Evolutionary conservation across 2,329 filamentous ascomycete genomes (phyloP).

Genomic region (Aspergillus proliferans): DNA sequence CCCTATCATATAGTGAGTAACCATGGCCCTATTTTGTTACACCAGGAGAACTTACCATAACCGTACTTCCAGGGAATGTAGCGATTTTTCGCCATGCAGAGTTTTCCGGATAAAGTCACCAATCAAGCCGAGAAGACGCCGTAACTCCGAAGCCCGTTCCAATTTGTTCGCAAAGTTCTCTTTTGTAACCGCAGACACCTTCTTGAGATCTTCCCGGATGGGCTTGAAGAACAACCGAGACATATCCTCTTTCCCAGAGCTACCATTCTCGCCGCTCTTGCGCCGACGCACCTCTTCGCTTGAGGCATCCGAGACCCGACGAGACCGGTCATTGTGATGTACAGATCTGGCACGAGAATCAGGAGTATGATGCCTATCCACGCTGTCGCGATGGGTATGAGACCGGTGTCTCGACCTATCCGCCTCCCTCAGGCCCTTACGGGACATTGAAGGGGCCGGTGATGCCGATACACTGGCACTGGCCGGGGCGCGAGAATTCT

Average conservation of each 20-base stretch:
- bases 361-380: slow-evolving; percentile 40
- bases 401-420: slow-evolving; percentile 38
- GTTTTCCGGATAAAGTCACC: slow-evolving; percentile 42
- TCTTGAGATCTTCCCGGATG: slow-evolving; percentile 37
- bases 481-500: slow-evolving; percentile 39
- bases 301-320: slow-evolving; percentile 27
- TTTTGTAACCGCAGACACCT: slow-evolving; percentile 42
- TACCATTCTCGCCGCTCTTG: slow-evolving; percentile 33
- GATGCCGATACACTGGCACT: slow-evolving; percentile 40
- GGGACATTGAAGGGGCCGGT: slow-evolving; percentile 37
- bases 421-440: slow-evolving; percentile 37
- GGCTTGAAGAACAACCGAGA: slow-evolving; percentile 42
- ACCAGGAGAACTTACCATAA: slow-evolving; percentile 34
- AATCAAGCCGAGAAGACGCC: slow-evolving; percentile 39
- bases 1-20: slow-evolving; percentile 30
- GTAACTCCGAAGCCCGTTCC: slow-evolving; percentile 38
- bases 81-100: slow-evolving; percentile 32
- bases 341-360: slow-evolving; percentile 33
- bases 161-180: slow-evolving; percentile 39
- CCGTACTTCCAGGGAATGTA: slow-evolving; percentile 36
- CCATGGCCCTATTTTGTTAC: too few species aligned
- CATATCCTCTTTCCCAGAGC: slow-evolving; percentile 32
- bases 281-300: slow-evolving; percentile 31
- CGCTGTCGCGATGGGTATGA: slow-evolving; percentile 37
- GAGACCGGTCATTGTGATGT: slow-evolving; percentile 27